These are phyloP conservation scores for Neocucurbitaria cava DNA, from an alignment of 2,329 filamentous ascomycete species.

Conservation along the genomic window DNA sequence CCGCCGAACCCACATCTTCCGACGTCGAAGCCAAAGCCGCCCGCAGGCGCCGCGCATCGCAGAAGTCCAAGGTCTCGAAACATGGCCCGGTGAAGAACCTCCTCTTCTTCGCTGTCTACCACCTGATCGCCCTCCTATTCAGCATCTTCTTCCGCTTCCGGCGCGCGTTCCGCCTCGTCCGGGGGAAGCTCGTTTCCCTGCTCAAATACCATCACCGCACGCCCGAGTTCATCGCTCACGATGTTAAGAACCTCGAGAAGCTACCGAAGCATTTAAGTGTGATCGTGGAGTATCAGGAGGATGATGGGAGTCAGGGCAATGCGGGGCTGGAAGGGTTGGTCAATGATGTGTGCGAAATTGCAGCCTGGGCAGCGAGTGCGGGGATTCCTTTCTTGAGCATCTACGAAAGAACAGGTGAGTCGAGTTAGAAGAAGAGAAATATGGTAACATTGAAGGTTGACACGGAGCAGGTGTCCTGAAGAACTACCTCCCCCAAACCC, in stretches of 20 bases:
- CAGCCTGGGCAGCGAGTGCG: conserved; percentile 90
- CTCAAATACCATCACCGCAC: conserved; percentile 96
- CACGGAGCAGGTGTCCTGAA: conserved; percentile 76
- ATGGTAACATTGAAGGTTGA: conserved; percentile 5
- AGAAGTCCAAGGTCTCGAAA: conserved; percentile 50
- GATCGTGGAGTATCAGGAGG: conserved; percentile 75
- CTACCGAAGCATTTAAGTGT: conserved; percentile 88
- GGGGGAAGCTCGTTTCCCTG: conserved; percentile 79
- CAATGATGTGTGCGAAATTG: conserved; percentile 88
- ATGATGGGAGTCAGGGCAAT: conserved; percentile 65
- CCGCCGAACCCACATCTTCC: conserved; percentile 48
- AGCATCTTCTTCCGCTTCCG: conserved; percentile 86
- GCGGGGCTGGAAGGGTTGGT: conserved; percentile 83
- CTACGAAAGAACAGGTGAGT: conserved; percentile 87
- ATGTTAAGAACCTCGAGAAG: conserved; percentile 76
- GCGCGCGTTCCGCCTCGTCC: conserved; percentile 78
- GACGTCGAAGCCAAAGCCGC: conserved; percentile 21
- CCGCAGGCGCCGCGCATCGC: conserved; percentile 17
- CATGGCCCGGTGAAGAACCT: conserved; percentile 66
- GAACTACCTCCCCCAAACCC: conserved; percentile 83
- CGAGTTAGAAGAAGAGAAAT: background rate
- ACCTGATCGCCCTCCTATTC: conserved; percentile 79
- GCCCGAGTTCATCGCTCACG: conserved; percentile 87
- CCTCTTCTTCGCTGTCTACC: conserved; percentile 71
- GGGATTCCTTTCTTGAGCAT: conserved; percentile 87